Evolutionary conservation across 331 rosid species (phyloP).

Genomic region (Stylosanthes scabra): DNA sequence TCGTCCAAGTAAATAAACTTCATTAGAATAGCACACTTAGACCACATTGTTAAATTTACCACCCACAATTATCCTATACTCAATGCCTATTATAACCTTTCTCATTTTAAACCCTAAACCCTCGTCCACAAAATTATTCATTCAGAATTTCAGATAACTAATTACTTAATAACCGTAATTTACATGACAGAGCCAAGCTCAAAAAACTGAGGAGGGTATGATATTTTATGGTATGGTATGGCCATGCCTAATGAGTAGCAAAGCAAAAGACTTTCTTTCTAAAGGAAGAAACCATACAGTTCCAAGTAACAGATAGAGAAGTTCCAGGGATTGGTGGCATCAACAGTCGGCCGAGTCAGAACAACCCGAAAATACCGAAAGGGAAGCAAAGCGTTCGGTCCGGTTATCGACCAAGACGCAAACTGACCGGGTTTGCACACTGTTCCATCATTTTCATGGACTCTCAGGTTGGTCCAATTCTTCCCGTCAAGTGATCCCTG

Average conservation of each 20-base stretch:
- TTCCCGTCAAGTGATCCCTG: conserved; percentile 91
- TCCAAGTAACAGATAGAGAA: conserved; percentile 82
- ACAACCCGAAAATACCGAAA: conserved; percentile 76
- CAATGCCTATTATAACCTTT: too few species aligned
- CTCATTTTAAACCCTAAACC: not conserved
- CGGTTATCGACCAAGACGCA: conserved; percentile 83
- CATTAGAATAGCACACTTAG: too few species aligned
- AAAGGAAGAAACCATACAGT: conserved; percentile 84
- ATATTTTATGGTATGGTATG: not conserved
- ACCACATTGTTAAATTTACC: too few species aligned
- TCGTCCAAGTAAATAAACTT: too few species aligned
- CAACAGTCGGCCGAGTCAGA: conserved; percentile 70
- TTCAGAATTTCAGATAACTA: not conserved
- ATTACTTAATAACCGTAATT: not conserved
- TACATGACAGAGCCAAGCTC: not conserved
- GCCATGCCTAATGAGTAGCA: conserved; percentile 18
- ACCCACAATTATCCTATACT: too few species aligned
- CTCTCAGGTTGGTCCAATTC: conserved; percentile 76
- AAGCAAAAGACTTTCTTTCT: conserved; percentile 21
- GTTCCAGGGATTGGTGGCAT: conserved; percentile 79
- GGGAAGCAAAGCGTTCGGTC: conserved; percentile 80
- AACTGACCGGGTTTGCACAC: conserved; percentile 87
- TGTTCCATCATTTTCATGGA: conserved; percentile 81
- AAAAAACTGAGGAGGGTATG: not conserved
- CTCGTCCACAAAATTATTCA: not conserved